Evolutionary conservation across 2,329 filamentous ascomycete species (phyloP).

Genomic region (Scopulariopsis brevicaulis): DNA sequence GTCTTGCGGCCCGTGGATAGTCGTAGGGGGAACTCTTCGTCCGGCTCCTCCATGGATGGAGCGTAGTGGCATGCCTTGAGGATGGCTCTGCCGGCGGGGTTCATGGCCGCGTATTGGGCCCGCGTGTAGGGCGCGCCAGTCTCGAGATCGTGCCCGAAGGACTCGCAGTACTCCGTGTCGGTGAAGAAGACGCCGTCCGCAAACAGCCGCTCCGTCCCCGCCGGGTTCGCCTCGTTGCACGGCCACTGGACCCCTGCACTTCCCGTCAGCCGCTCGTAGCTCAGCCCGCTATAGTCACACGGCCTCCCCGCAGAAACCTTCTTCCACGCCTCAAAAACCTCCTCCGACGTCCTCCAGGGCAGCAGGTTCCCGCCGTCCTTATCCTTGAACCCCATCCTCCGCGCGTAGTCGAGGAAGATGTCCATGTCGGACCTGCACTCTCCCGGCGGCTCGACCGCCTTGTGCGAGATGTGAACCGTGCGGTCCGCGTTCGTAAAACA

Average conservation of each 20-base stretch:
- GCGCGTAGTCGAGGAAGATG: slow-evolving; percentile 21
- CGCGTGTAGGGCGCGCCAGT: slow-evolving; percentile 19
- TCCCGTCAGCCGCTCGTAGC: slow-evolving; percentile 20
- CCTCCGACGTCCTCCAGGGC: slow-evolving; percentile 16
- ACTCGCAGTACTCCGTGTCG: slow-evolving; percentile 21
- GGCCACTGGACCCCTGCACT: slow-evolving; percentile 25
- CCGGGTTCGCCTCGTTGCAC: slow-evolving; percentile 18
- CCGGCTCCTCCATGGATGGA: slow-evolving; percentile 14
- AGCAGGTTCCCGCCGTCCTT: slow-evolving; percentile 18
- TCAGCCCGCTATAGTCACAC: slow-evolving; percentile 20
- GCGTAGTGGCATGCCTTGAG: slow-evolving; percentile 20
- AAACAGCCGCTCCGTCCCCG: slow-evolving; percentile 21
- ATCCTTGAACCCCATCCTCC: slow-evolving; percentile 20
- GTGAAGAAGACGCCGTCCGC: slow-evolving; percentile 21
- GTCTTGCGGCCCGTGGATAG: slow-evolving; percentile 20
- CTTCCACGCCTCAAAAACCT: slow-evolving; percentile 24
- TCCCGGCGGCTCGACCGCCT: slow-evolving; percentile 23
- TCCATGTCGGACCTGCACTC: slow-evolving; percentile 21
- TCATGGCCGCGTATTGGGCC: slow-evolving; percentile 16
- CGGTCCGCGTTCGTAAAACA: slow-evolving; percentile 25
- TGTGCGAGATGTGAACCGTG: slow-evolving; percentile 22
- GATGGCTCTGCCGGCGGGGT: slow-evolving; percentile 20
- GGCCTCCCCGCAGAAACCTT: slow-evolving; percentile 18
- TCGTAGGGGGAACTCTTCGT: slow-evolving; percentile 19
- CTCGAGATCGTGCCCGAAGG: slow-evolving; percentile 23